Base-by-base conservation (phyloP, 23 red algal genomes). In the Cyanidium caldarium region DNA sequence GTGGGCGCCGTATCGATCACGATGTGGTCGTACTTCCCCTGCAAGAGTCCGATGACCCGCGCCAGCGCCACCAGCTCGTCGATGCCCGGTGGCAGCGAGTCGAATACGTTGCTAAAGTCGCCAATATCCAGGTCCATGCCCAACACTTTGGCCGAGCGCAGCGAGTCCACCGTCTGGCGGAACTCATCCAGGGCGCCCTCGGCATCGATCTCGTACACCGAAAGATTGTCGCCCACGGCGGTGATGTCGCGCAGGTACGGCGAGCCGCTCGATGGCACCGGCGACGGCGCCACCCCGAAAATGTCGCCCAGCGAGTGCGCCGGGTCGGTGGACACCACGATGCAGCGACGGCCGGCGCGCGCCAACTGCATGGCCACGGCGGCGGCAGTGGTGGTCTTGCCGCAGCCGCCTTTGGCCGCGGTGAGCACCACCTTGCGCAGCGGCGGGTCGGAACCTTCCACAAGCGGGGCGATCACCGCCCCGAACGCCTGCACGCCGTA, bases 1-100 rank as follows among this genome's bases (percentile, higher is more conserved):
- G 92, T 98, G 0, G 92, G 92, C 37, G 92, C 92, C 30, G 92
- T 98, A 43, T 98, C 92, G 12, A 98, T 77, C 34, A 98, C 76
- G 7, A 98, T 75, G 31, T 78, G 75, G 42, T 98, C 85, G 69
- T 80, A 98, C 39, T 86, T 69, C 0, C 77, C 81, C 37, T 79
- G 73, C 33, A 98, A 75, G 57, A 98, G 65, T 20, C 76, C 78
- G 39, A 98, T 61, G 30, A 98, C 84, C 67, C 87, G 75, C 1
- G 84, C 73, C n/a, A 98, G 76, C 34, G 84, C 92, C 13, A 98
- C 79, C 0, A 88, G 67, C 67, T 98, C 92, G 46, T 98, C 92
- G 33, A 89, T 85, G 13, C 92, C 92, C 15, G 92, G 92, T 19
- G 92, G 92, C 21, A 84, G 73, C 57, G 87, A 83, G 44, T 88